These are phyloP conservation scores for Prototheca wickerhamii DNA, from an alignment of 163 green algal genomes.

Conservation along the genomic window DNA sequence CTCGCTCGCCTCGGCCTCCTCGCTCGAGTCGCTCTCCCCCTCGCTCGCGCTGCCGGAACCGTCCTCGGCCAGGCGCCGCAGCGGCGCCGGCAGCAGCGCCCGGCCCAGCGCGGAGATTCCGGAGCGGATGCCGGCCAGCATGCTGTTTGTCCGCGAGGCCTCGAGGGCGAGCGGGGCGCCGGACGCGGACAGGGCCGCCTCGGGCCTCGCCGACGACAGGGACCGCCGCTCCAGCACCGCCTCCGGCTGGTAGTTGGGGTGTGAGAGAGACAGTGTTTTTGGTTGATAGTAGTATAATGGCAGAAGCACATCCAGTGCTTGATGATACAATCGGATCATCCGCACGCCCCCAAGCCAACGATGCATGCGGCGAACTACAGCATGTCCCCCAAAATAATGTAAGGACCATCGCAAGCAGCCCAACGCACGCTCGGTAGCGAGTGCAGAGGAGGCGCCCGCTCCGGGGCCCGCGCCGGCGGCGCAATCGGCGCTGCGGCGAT, in stretches of 20 bases:
- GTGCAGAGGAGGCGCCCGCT: too few species aligned
- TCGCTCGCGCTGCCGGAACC: not conserved
- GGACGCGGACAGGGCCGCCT: too few species aligned
- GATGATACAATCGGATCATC: too few species aligned
- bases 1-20: not conserved
- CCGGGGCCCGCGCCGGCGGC: not conserved
- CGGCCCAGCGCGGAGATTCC: slow-evolving; percentile 6
- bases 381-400: too few species aligned
- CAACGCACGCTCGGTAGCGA: too few species aligned
- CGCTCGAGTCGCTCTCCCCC: not conserved
- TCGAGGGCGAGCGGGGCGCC: not conserved
- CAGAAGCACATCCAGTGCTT: too few species aligned
- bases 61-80: slow-evolving; percentile 4
- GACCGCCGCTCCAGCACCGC: not conserved
- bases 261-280: too few species aligned
- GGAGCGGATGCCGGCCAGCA: not conserved
- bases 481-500: not conserved
- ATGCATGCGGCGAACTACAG: too few species aligned
- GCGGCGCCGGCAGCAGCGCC: slow-evolving; percentile 11
- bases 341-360: too few species aligned
- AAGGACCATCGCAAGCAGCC: too few species aligned
- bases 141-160: not conserved
- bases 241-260: too few species aligned
- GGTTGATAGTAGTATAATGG: too few species aligned
- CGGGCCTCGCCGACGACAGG: not conserved